These are phyloP conservation scores for Acanthamoeba sp. DNA, from an alignment of 208 protist species.

Conservation along the genomic window DNA sequence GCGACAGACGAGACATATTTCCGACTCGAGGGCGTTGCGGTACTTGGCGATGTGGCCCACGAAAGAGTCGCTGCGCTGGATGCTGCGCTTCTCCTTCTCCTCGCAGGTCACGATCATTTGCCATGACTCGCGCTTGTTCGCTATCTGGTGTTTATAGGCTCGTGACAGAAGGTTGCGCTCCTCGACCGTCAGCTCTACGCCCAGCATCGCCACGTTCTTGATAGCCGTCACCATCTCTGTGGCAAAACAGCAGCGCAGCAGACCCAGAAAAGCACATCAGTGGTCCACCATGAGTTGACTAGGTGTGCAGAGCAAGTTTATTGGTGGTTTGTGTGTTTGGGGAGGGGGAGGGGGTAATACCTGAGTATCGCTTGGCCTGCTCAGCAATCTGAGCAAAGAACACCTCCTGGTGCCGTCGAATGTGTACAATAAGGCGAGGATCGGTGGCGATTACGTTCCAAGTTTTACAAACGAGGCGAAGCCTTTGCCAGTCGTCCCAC, in stretches of 20 bases:
- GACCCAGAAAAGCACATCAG: neutral
- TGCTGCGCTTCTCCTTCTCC: conserved; percentile 89
- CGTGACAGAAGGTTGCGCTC: conserved; percentile 99
- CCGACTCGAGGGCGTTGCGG: neutral
- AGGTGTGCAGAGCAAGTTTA: too few relatives aligned
- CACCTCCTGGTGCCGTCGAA: conserved; percentile 76
- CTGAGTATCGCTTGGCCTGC: conserved; percentile 99
- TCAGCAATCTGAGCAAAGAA: conserved; percentile 94
- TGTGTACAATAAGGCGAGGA: conserved; percentile 42
- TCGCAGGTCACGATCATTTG: conserved; percentile 97
- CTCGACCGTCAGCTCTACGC: conserved; percentile 97
- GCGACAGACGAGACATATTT: conserved; percentile 56
- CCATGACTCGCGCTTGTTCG: conserved; percentile 98
- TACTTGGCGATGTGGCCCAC: conserved; percentile 90
- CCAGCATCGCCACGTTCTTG: conserved; percentile 97
- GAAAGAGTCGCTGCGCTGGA: conserved; percentile 10
- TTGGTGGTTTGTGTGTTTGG: neutral
- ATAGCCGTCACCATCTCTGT: conserved; percentile 98
- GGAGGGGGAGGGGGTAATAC: conserved; percentile 75
- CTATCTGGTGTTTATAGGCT: conserved; percentile 99
- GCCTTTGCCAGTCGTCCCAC: neutral
- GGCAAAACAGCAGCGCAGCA: neutral
- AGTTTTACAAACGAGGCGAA: conserved; percentile 31
- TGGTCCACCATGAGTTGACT: neutral
- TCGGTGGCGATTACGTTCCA: conserved; percentile 46